Conservation (phyloP, 805 yeast genomes). For the Naumovozyma castellii region DNA sequence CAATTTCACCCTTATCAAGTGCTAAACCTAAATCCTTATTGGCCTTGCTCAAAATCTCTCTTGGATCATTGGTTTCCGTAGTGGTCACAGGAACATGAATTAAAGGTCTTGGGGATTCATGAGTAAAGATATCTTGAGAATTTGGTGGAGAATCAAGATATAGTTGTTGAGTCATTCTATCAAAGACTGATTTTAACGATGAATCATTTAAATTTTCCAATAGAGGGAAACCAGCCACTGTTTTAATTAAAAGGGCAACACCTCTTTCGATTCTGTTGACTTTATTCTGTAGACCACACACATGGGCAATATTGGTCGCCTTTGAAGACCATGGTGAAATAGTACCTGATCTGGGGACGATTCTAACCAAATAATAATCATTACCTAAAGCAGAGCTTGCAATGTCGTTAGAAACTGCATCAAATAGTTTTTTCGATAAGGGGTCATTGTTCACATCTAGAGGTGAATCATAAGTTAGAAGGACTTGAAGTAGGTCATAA, state of each 20-base stretch:
- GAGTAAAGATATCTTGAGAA: constrained; percentile 62
- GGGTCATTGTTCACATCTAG: constrained; percentile 42
- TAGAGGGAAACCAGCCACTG: constrained; percentile 62
- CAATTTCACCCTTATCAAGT: constrained; percentile 88
- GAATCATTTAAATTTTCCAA: constrained; percentile 43
- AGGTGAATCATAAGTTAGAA: constrained; percentile 68
- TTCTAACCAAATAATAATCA: constrained; percentile 48
- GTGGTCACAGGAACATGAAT: constrained; percentile 58
- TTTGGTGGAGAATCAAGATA: constrained; percentile 54
- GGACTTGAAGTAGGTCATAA: constrained; percentile 41
- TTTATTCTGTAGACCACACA: constrained; percentile 66
- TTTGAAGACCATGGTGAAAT: constrained; percentile 99
- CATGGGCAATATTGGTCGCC: constrained; percentile 89
- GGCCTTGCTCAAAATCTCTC: constrained; percentile 58
- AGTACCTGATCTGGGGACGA: constrained; percentile 89
- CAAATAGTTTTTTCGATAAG: constrained; percentile 15
- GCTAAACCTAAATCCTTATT: constrained; percentile 85
- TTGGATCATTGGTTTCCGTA: constrained; percentile 26
- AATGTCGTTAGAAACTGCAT: constrained; percentile 22
- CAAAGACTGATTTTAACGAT: constrained; percentile 65
- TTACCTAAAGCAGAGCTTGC: constrained; percentile 1
- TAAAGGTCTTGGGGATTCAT: constrained; percentile 74
- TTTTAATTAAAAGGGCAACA: constrained; percentile 58
- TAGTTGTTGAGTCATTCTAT: constrained; percentile 86
- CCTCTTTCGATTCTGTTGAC: constrained; percentile 91